A percentile compares a stretch with the other conserved stretches of the same genome.
Conservation (phyloP, 495 filamentous ascomycete genomes). For the Daldinia bambusicola region DNA sequence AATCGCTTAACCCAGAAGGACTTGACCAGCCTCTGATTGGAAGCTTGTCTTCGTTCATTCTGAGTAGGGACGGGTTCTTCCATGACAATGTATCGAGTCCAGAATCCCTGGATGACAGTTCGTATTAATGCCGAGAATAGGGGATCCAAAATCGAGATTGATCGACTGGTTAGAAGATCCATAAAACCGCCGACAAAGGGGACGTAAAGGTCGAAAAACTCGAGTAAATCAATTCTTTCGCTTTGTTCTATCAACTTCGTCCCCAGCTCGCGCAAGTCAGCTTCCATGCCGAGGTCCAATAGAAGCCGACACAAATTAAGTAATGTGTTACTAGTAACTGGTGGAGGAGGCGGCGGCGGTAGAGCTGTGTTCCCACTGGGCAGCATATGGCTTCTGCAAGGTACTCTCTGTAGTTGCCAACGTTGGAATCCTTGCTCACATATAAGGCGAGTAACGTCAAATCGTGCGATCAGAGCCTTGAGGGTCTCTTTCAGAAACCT, state of each 20-base stretch:
- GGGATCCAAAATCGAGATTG: constrained; percentile 1
- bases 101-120: constrained; percentile 14
- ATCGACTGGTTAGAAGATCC: not conserved
- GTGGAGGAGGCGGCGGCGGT: constrained; percentile 11
- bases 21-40: not conserved
- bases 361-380: not conserved
- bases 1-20: not conserved
- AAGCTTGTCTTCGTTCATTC: not conserved
- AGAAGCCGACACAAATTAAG: constrained; percentile 10
- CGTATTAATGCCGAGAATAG: not conserved
- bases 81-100: constrained; percentile 8
- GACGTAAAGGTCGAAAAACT: constrained; percentile 13
- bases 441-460: constrained; percentile 16
- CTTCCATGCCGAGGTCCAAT: constrained; percentile 15
- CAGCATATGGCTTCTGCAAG: not conserved
- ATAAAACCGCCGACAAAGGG: constrained; percentile 14
- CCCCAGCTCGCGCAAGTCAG: constrained; percentile 7
- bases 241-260: constrained; percentile 6
- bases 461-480: constrained; percentile 4
- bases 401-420: constrained; percentile 1
- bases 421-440: constrained; percentile 13
- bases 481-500: constrained; percentile 16
- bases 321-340: constrained; percentile 12
- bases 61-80: not conserved
- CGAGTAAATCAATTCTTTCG: constrained; percentile 10